Percentiles rank a stretch among this genome's conserved stretches.
phyloP scores from a whole-genome alignment of 106 monocot species.

The Cymbidium sinense region DNA sequence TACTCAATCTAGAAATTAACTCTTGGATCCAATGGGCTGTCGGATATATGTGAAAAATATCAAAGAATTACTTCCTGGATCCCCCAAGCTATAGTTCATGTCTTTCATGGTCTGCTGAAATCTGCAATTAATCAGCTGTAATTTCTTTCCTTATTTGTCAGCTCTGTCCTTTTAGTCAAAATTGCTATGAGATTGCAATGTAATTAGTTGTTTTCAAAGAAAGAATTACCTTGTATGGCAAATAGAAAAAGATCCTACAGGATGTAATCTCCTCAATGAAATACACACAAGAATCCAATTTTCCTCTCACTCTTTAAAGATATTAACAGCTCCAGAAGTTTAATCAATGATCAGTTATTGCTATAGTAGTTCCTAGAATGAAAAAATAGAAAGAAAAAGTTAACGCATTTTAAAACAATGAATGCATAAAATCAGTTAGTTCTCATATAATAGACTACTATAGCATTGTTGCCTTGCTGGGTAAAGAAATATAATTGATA shows the following conservation, averaged over 20 bases:
- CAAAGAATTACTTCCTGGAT: too few relatives aligned
- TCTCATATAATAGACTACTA: neutral
- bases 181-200: too few relatives aligned
- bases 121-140: too few relatives aligned
- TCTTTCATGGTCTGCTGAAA: too few relatives aligned
- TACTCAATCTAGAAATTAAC: neutral
- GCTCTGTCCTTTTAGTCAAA: neutral
- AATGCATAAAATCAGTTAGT: neutral
- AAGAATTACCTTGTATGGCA: neutral
- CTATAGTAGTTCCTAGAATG: neutral
- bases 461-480: neutral
- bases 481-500: neutral
- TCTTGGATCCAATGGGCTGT: neutral
- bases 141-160: neutral
- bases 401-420: neutral
- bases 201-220: too few relatives aligned
- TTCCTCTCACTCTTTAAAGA: neutral
- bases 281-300: neutral
- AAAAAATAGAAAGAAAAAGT: neutral
- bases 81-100: too few relatives aligned
- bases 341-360: neutral
- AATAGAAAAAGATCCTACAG: neutral
- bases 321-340: slow-evolving; percentile 1
- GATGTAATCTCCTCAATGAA: neutral
- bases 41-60: neutral